Base-by-base conservation (phyloP, 179 eudicot species). In the Corrigiola litoralis region DNA sequence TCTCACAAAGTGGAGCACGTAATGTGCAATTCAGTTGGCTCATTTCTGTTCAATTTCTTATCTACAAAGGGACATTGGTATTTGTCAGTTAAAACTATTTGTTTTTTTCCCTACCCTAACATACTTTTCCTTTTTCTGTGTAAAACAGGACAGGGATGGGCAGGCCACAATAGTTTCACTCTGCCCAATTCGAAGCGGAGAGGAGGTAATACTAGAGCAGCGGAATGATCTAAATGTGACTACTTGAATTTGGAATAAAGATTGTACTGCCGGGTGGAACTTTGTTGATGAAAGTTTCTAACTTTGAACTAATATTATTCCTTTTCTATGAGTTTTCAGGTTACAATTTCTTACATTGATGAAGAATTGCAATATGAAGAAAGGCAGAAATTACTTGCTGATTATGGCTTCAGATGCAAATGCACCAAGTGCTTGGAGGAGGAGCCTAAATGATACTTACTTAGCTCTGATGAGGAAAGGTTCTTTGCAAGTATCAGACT, bases 271-370 rank as follows among this genome's bases (percentile, higher is more conserved):
- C n/a, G n/a, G n/a, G 14, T 20, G 37, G 38, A 28, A 8, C 14
- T 58, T 13, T 16, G 34, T 8, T 60, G 10, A 21, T 41, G 36
- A 56, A 13, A 20, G 16, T 10, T 31, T 50, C 50, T n/a, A 23
- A 20, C 16, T 33, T 34, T 21, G 23, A 44, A 36, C 10, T 6
- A 18, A 20, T 42, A n/a, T 54, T 48, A 21, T n/a, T 47, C 7
- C 25, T 49, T n/a, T 13, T 48, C 31, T 68, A 18, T 36, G 10
- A 63, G 21, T 70, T 54, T 73, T 16, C 84, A 94, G 97, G 80
- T 94, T 41, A 90, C 95, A 1, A 87, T 94, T 49, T 94, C 99
- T 38, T 94, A 90, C 66, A 87, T 94, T 23, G 95, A 94, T 16
- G 97, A 90, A 81, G 95, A 90, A 28, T 78, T 90, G 49, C 82